These are phyloP conservation scores for Euphorbia peplus DNA, from an alignment of 345 rosid species.

Conservation along the genomic window DNA sequence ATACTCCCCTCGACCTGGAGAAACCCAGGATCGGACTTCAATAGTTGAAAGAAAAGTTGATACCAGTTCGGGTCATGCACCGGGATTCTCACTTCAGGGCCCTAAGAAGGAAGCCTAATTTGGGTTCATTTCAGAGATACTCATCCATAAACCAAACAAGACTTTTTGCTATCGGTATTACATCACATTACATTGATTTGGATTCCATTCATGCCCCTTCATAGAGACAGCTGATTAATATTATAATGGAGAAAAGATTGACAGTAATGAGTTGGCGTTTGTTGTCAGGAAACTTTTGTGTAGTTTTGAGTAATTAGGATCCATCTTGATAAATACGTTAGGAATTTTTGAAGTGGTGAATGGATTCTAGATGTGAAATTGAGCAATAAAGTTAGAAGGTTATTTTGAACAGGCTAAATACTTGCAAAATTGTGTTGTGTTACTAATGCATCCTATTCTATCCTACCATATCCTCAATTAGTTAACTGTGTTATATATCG, in stretches of 20 bases:
- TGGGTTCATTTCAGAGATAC: constrained; percentile 1
- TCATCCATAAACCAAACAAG: neutral
- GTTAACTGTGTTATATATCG: too few relatives aligned
- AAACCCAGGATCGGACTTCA: constrained; percentile 24
- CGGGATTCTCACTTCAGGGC: constrained; percentile 65
- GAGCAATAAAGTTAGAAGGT: neutral
- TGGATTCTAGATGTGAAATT: too few relatives aligned
- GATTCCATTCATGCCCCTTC: neutral
- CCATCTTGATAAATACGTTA: neutral
- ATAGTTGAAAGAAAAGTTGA: constrained; percentile 12
- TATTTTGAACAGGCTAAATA: neutral
- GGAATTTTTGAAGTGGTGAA: too few relatives aligned
- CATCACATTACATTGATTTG: neutral
- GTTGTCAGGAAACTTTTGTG: neutral
- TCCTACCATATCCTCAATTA: too few relatives aligned
- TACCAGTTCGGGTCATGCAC: constrained; percentile 15
- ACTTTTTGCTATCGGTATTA: neutral
- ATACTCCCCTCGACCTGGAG: constrained; percentile 14
- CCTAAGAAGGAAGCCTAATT: constrained; percentile 30
- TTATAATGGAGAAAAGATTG: neutral
- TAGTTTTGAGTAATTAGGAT: neutral
- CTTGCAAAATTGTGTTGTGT: neutral
- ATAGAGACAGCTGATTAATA: neutral
- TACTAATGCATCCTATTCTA: neutral
- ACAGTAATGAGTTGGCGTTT: neutral